Evolutionary conservation across 441 rosid species (phyloP), one percentile per base, ranked within the genome.

Genomic region (Isatis lusitanica): DNA sequence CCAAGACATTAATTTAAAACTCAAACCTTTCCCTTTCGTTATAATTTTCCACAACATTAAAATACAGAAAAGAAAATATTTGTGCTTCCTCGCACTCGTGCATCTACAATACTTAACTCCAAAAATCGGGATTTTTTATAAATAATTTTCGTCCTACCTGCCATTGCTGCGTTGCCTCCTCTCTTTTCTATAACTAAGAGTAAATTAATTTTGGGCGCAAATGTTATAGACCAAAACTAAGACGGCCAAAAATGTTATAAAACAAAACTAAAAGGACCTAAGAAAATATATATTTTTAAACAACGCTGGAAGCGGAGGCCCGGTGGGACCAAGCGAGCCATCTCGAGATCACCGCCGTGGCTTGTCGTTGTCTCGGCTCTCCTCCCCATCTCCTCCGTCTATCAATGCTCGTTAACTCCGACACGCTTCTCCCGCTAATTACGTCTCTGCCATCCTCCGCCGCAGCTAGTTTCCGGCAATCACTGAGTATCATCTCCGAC

Each of bases 401-500:
- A 82, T 81, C 74, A 35, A 88, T 28, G 0, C 89, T 84, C 56
- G 89, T 87, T 86, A 89, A 83, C 81, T 93, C 93, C 73, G 96
- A 91, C 86, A 88, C 84, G 65, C 93, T 90, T 82, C 94, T 85
- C 57, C 78, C 61, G 43, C 82, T 88, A 48, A 84, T 87, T 83
- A 83, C 85, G 67, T 72, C 77, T 60, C 86, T 87, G 77, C 93
- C 88, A 83, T 73, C 61, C 48, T 35, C 69, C 66, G 44, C 57
- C 39, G 48, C 62, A 15, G 83, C 72, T 5, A 82, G 18, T 73
- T 86, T 70, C 64, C 73, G 82, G 78, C 79, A 68, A 44, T 85
- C 87, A 15, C 84, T 78, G 0, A 90, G 73, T 16, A 94, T 86
- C 98, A 87, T 84, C 73, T 86, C 94, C 46, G 97, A 87, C 63